Evolutionary conservation across 1,139 yeast genomes (phyloP).

Genomic region (Candida glucosophila): DNA sequence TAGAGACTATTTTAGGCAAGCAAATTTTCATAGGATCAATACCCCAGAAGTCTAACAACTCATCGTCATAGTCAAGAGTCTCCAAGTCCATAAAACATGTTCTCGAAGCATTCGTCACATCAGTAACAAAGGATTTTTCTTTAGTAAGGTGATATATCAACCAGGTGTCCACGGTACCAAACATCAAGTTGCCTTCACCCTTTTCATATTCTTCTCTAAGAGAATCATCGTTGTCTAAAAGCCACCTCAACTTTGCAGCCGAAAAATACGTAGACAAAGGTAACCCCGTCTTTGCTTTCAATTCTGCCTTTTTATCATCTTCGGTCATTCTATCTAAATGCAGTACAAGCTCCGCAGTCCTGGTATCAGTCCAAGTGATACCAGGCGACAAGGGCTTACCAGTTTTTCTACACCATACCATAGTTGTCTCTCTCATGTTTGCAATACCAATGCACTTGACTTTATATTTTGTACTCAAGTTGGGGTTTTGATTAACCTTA

Average conservation of each 20-base stretch:
- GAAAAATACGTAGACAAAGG: conserved; percentile 90
- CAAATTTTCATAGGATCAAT: conserved; percentile 62
- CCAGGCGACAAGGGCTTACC: conserved; percentile 83
- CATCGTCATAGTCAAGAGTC: conserved; percentile 68
- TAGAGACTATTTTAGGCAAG: conserved; percentile 74
- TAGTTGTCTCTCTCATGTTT: conserved; percentile 92
- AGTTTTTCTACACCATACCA: conserved; percentile 80
- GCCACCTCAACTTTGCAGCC: conserved; percentile 86
- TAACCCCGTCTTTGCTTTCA: conserved; percentile 69
- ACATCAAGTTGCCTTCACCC: conserved; percentile 70
- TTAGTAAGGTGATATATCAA: conserved; percentile 77
- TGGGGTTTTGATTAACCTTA: conserved; percentile 45
- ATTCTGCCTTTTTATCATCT: conserved; percentile 48
- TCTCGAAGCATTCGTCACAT: conserved; percentile 86
- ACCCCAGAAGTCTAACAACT: conserved; percentile 68
- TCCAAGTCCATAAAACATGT: conserved; percentile 85
- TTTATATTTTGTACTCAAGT: conserved; percentile 42
- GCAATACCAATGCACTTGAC: conserved; percentile 75
- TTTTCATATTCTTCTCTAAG: conserved; percentile 63
- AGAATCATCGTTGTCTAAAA: conserved; percentile 69
- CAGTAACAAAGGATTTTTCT: conserved; percentile 67
- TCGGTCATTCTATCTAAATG: conserved; percentile 51
- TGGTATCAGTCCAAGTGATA: conserved; percentile 93
- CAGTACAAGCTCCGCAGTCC: conserved; percentile 70
- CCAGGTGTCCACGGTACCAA: conserved; percentile 96